Evolutionary conservation across 2,329 filamentous ascomycete genomes (phyloP).

Genomic region (Phaeomoniella chlamydospora): DNA sequence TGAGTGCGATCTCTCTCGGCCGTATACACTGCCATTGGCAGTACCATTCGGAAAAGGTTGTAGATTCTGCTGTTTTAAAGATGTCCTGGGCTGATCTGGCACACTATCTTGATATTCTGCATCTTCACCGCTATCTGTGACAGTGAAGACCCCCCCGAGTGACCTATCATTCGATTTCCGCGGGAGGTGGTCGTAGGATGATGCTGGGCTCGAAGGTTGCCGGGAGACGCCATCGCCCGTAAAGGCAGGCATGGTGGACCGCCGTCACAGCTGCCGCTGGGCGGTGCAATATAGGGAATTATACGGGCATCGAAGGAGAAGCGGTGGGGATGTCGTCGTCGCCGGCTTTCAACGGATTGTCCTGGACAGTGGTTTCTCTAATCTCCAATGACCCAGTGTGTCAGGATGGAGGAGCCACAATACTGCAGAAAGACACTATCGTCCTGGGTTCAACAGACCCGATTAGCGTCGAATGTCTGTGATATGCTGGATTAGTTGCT

Average conservation of each 20-base stretch:
- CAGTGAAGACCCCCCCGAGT: constrained; percentile 29
- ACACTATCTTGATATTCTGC: constrained; percentile 21
- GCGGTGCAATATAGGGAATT: background rate
- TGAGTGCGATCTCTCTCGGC: constrained; percentile 22
- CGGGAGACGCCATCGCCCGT: background rate
- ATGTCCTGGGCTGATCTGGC: constrained; percentile 17
- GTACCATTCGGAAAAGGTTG: constrained; percentile 44
- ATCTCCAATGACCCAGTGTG: too few relatives aligned
- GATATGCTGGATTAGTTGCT: too few relatives aligned
- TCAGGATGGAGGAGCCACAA: too few relatives aligned
- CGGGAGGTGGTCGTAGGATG: constrained; percentile 23
- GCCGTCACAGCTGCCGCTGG: background rate
- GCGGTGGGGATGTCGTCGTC: background rate
- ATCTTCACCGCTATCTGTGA: constrained; percentile 29
- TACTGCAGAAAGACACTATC: too few relatives aligned
- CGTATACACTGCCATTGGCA: constrained; percentile 26
- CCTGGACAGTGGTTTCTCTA: too few relatives aligned
- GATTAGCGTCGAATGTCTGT: too few relatives aligned
- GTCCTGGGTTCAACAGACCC: too few relatives aligned
- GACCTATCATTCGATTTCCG: constrained; percentile 29
- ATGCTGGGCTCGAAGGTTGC: constrained; percentile 3
- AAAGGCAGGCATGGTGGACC: constrained; percentile 1
- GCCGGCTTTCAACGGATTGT: too few relatives aligned
- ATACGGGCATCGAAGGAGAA: background rate
- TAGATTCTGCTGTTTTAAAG: constrained; percentile 31